Conservation (phyloP, 2,329 filamentous ascomycete genomes). For the Epichloe sp. region DNA sequence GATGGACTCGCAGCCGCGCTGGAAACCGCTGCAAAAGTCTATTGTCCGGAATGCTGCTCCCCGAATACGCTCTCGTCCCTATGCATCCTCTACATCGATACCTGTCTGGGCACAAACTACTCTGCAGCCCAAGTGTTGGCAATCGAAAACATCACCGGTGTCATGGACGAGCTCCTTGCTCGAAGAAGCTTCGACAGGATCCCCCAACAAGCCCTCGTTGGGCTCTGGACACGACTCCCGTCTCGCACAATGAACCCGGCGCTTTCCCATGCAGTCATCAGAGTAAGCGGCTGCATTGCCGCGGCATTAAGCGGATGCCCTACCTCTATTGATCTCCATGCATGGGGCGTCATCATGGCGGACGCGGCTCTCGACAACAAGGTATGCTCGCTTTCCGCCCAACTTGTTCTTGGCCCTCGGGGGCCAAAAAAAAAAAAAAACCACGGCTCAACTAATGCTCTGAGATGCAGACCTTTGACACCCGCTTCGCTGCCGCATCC, state of each 20-base stretch:
- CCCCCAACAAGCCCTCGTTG: slow-evolving; percentile 20
- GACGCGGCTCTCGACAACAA: slow-evolving; percentile 35
- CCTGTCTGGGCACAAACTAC: slow-evolving; percentile 24
- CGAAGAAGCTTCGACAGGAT: slow-evolving; percentile 15
- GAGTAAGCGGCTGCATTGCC: slow-evolving; percentile 32
- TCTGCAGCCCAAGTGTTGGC: slow-evolving; percentile 34
- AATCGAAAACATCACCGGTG: slow-evolving; percentile 31
- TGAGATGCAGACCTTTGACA: slow-evolving; percentile 44
- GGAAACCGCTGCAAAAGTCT: slow-evolving; percentile 17
- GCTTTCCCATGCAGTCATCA: slow-evolving; percentile 36
- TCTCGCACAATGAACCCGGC: slow-evolving; percentile 30
- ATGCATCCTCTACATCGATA: slow-evolving; percentile 28
- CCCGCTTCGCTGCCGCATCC: slow-evolving; percentile 44
- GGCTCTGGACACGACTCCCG: slow-evolving; percentile 28
- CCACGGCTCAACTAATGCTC: not conserved
- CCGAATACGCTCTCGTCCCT: slow-evolving; percentile 19
- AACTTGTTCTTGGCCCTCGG: too few relatives aligned
- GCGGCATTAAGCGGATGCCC: slow-evolving; percentile 17
- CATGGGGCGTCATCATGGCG: slow-evolving; percentile 38
- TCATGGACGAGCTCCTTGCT: slow-evolving; percentile 29
- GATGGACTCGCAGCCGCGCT: slow-evolving; percentile 26
- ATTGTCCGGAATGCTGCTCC: slow-evolving; percentile 15
- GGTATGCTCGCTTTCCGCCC: slow-evolving; percentile 17
- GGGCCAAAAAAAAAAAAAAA: too few relatives aligned
- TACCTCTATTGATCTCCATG: slow-evolving; percentile 12